Conservation (phyloP, 768 basidiomycete genomes). For the Hygrophorus pudorinus region DNA sequence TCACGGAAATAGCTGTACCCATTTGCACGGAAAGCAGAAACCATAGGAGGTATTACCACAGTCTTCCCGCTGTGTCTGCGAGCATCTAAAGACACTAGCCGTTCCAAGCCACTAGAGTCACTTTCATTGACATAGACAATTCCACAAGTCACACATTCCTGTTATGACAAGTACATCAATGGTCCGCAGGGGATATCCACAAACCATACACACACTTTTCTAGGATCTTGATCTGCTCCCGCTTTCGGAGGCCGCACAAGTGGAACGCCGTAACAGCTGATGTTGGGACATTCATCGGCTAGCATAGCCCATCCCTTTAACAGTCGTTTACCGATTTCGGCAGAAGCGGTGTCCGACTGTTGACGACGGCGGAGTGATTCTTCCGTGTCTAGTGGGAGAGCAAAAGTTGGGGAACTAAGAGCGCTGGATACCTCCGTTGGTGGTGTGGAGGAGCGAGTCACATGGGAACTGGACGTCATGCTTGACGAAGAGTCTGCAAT, state of each 20-base stretch:
- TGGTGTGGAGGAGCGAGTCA: slow-evolving; percentile 64
- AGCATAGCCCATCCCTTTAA: slow-evolving; percentile 85
- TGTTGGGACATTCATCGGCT: slow-evolving; percentile 73
- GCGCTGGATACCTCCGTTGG: slow-evolving; percentile 63
- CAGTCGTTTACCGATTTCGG: slow-evolving; percentile 69
- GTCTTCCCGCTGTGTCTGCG: too few species aligned
- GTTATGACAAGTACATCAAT: background rate
- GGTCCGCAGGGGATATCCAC: background rate
- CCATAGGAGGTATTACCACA: background rate
- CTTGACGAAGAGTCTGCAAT: slow-evolving; percentile 23
- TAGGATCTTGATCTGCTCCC: slow-evolving; percentile 49
- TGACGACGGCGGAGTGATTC: slow-evolving; percentile 58
- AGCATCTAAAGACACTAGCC: slow-evolving; percentile 23
- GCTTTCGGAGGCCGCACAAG: slow-evolving; percentile 68
- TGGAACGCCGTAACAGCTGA: slow-evolving; percentile 69
- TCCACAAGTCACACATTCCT: slow-evolving; percentile 78
- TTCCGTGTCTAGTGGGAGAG: slow-evolving; percentile 55
- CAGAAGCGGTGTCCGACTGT: slow-evolving; percentile 73
- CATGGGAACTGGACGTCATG: slow-evolving; percentile 37
- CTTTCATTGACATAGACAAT: slow-evolving; percentile 45
- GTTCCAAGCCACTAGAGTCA: slow-evolving; percentile 41
- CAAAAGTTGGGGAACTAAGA: slow-evolving; percentile 53
- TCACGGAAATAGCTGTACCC: too few species aligned
- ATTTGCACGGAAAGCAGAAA: background rate
- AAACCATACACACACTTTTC: slow-evolving; percentile 20